Conservation (phyloP, 257 asterid species). For the Oldenlandia corymbosa region DNA sequence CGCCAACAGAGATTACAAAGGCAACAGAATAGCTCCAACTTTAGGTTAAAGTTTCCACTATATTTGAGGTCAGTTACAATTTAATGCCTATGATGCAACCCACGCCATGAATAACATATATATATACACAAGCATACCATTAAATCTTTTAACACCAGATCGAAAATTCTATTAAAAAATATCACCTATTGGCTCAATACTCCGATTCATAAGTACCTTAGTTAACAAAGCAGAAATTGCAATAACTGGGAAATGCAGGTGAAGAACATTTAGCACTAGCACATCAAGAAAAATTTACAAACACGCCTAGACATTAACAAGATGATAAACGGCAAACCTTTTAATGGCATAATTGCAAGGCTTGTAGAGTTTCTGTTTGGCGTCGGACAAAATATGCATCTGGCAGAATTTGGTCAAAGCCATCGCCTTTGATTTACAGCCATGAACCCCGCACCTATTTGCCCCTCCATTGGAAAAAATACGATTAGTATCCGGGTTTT, state of each 20-base stretch:
- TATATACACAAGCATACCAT: background rate
- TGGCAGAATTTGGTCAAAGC: slow-evolving; percentile 53
- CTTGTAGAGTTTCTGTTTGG: slow-evolving; percentile 78
- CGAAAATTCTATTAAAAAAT: background rate
- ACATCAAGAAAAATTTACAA: background rate
- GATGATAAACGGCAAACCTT: slow-evolving; percentile 42
- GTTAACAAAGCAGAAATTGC: background rate
- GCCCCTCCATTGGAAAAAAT: background rate
- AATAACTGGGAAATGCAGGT: too few relatives aligned
- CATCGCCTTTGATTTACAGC: slow-evolving; percentile 60
- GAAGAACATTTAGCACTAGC: background rate
- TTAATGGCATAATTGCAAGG: slow-evolving; percentile 65
- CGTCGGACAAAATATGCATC: slow-evolving; percentile 68
- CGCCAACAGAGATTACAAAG: background rate
- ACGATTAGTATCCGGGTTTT: background rate
- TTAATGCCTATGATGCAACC: background rate
- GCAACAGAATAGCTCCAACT: background rate
- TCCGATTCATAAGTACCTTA: background rate
- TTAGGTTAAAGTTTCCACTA: background rate
- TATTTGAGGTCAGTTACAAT: background rate
- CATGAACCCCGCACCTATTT: slow-evolving; percentile 37
- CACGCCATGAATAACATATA: background rate
- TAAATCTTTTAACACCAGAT: background rate
- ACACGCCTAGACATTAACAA: background rate
- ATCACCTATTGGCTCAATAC: too few relatives aligned